phyloP scores from a whole-genome alignment of 768 basidiomycete species.

The Russula sp. region DNA sequence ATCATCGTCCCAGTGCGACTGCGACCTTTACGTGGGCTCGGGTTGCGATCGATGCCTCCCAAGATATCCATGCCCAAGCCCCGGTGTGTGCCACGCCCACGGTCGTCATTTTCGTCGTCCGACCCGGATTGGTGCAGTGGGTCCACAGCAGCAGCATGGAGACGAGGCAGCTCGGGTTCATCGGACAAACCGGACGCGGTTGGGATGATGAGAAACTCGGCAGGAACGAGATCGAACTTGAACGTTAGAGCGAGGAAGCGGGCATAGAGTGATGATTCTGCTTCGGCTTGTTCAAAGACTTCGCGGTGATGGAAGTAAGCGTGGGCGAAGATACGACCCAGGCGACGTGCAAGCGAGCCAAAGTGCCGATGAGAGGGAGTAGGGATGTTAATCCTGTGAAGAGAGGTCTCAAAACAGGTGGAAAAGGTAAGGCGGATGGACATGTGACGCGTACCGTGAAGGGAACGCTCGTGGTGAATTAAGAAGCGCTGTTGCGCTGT shows the following conservation, averaged over 20 bases:
- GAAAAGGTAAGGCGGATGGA: conserved; percentile 1
- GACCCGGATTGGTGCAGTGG: conserved; percentile 16
- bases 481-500: conserved; percentile 87
- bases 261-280: conserved; percentile 84
- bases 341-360: conserved; percentile 80
- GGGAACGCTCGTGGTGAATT: conserved; percentile 92
- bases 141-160: conserved; percentile 28
- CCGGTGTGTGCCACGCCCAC: conserved; percentile 26
- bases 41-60: conserved; percentile 27
- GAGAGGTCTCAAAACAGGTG: conserved; percentile 11
- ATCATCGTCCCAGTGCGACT: conserved; percentile 76
- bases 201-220: conserved; percentile 82
- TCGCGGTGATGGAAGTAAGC: conserved; percentile 95
- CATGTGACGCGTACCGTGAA: conserved; percentile 56
- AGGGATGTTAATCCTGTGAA: conserved; percentile 72
- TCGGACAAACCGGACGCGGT: conserved; percentile 38
- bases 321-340: conserved; percentile 94
- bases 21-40: conserved; percentile 41
- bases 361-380: conserved; percentile 82
- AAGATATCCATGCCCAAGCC: conserved; percentile 22
- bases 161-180: conserved; percentile 32
- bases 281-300: conserved; percentile 85
- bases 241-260: conserved; percentile 83
- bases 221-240: conserved; percentile 76
- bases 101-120: conserved; percentile 25